phyloP scores from a whole-genome alignment of 306 rosid species.

The Inga leiocalycina region DNA sequence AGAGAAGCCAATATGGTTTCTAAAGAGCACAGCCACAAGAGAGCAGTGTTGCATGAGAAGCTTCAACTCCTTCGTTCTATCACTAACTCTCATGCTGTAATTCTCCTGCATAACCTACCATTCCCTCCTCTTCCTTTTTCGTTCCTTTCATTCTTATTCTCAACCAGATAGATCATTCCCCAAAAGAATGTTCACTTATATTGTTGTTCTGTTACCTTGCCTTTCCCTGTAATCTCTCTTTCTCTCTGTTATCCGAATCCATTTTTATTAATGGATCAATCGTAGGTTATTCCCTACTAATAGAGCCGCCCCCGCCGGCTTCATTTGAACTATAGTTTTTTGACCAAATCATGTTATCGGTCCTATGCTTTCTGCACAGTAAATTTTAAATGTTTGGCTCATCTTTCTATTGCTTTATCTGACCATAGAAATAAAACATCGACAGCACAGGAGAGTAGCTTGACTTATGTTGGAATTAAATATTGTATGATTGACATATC shows the following conservation, averaged over 20 bases:
- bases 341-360: not conserved
- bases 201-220: not conserved
- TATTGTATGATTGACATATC: constrained; percentile 5
- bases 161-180: not conserved
- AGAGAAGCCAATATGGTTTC: constrained; percentile 57
- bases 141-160: constrained; percentile 30
- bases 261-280: not conserved
- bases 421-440: not conserved
- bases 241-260: not conserved
- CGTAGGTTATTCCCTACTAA: not conserved
- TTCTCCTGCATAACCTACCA: constrained; percentile 23
- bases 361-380: not conserved
- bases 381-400: not conserved
- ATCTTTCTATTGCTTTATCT: not conserved
- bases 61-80: constrained; percentile 81
- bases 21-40: constrained; percentile 65
- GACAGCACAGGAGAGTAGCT: not conserved
- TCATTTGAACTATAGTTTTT: not conserved
- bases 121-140: not conserved
- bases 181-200: not conserved
- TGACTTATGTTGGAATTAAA: not conserved
- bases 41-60: constrained; percentile 67
- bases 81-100: constrained; percentile 87
- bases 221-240: not conserved
- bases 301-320: not conserved